phyloP scores from a whole-genome alignment of 225 moss, liverwort and hornwort genomes.

The Physcomitrium patens region DNA sequence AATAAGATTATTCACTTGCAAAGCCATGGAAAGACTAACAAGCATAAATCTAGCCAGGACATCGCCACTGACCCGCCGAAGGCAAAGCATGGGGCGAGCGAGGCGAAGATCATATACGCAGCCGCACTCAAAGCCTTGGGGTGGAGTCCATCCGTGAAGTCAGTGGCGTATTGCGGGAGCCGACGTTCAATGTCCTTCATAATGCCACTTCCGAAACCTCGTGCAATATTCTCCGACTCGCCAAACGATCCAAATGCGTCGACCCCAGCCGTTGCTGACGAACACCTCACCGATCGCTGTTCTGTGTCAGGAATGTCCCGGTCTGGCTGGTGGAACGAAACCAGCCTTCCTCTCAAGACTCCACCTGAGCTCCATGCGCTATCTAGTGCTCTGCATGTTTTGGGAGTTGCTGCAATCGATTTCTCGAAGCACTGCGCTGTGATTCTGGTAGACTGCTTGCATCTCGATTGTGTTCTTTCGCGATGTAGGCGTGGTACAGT shows the following conservation, averaged over 20 bases:
- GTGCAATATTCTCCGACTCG: slow-evolving; percentile 21
- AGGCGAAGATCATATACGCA: slow-evolving; percentile 69
- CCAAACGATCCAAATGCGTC: slow-evolving; percentile 29
- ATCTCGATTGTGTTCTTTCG: slow-evolving; percentile 4
- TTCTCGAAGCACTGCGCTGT: neutral
- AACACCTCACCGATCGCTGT: slow-evolving; percentile 10
- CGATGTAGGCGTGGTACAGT: neutral
- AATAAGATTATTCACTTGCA: neutral
- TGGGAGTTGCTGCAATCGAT: neutral
- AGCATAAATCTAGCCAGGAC: slow-evolving; percentile 14
- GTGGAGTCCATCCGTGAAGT: slow-evolving; percentile 71
- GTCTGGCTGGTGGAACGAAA: no score
- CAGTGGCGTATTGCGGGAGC: slow-evolving; percentile 50
- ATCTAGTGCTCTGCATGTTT: neutral
- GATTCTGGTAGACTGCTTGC: slow-evolving; percentile 9
- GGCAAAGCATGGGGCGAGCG: slow-evolving; percentile 79
- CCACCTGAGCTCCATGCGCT: neutral
- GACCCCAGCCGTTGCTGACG: slow-evolving; percentile 33
- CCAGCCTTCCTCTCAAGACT: neutral
- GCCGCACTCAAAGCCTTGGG: slow-evolving; percentile 58
- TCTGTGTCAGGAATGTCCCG: neutral
- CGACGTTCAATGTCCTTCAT: slow-evolving; percentile 58
- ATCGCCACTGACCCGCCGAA: slow-evolving; percentile 72
- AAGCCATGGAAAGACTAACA: neutral
- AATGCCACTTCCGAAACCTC: slow-evolving; percentile 54